Percentiles rank a stretch among this genome's conserved stretches.
These are phyloP conservation scores for Pelargonium australe DNA, from an alignment of 441 rosid species.

Conservation along the genomic window DNA sequence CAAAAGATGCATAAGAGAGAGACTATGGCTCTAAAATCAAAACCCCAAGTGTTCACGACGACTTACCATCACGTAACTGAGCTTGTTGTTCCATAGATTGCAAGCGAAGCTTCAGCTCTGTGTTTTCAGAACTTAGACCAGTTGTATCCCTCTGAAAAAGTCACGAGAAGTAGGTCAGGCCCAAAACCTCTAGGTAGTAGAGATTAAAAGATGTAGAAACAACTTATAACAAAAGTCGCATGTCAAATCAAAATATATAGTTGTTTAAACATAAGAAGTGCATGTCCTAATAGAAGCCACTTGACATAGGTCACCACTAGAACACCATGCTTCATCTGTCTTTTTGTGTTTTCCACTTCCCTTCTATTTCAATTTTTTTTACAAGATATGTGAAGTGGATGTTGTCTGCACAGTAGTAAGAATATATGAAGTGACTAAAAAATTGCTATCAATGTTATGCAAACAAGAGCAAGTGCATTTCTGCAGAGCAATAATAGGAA, in stretches of 20 bases:
- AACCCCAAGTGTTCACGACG: neutral
- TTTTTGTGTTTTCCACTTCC: no score
- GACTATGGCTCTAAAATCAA: neutral
- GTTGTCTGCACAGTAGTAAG: neutral
- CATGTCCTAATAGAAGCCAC: neutral
- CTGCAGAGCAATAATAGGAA: neutral
- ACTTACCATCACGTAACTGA: slow-evolving; percentile 51
- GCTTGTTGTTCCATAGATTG: slow-evolving; percentile 95
- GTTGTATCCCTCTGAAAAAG: slow-evolving; percentile 75
- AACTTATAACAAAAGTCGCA: slow-evolving; percentile 2
- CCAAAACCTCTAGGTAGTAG: slow-evolving; percentile 8
- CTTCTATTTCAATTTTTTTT: neutral
- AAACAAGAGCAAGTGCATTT: neutral
- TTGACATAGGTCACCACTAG: neutral
- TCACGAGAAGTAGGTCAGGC: slow-evolving; percentile 19
- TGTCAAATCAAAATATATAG: neutral
- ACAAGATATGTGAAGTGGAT: neutral
- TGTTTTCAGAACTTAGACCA: slow-evolving; percentile 67
- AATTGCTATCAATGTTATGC: neutral
- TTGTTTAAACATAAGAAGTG: slow-evolving; percentile 1
- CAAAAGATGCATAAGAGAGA: slow-evolving; percentile 4
- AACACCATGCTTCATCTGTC: no score
- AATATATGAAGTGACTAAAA: neutral
- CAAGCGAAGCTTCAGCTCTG: slow-evolving; percentile 83
- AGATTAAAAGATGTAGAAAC: neutral